Conservation (phyloP, 2,329 filamentous ascomycete genomes). For the Hansfordia pulvinata region DNA sequence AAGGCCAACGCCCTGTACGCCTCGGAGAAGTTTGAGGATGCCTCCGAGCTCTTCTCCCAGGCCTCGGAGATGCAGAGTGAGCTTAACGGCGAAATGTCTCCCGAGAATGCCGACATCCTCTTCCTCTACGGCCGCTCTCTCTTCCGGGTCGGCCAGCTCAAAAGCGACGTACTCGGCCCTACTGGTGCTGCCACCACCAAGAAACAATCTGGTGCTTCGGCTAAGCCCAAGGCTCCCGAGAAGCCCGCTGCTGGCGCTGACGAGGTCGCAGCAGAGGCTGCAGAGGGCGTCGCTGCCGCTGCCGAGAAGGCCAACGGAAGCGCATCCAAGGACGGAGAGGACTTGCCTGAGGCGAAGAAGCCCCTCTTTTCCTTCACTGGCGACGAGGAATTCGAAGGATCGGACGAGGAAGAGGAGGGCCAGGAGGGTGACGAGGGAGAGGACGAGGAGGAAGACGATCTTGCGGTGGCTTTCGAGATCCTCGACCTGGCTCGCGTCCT, state of each 20-base stretch:
- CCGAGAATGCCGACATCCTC: conserved; percentile 83
- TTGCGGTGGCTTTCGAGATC: conserved; percentile 70
- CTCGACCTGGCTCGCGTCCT: conserved; percentile 66
- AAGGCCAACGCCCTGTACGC: conserved; percentile 77
- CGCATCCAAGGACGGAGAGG: conserved; percentile 21
- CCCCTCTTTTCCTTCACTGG: conserved; percentile 85
- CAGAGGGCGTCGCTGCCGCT: conserved; percentile 29
- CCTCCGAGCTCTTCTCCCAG: conserved; percentile 76
- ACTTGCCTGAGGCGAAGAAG: conserved; percentile 41
- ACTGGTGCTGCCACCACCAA: conserved; percentile 54
- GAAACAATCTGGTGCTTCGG: conserved; percentile 26
- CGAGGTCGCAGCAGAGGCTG: conserved; percentile 30
- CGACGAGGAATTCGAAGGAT: conserved; percentile 84
- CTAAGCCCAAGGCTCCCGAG: conserved; percentile 23
- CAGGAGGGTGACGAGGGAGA: conserved; percentile 27
- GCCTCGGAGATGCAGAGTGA: conserved; percentile 83
- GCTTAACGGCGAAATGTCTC: conserved; percentile 82
- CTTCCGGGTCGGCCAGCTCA: conserved; percentile 86
- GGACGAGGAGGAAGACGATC: conserved; percentile 56
- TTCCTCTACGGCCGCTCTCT: conserved; percentile 90
- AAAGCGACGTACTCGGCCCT: conserved; percentile 89
- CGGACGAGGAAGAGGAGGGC: conserved; percentile 57
- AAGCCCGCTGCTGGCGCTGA: conserved; percentile 25
- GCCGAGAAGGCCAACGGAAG: conserved; percentile 27
- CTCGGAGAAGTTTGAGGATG: conserved; percentile 76